These are phyloP conservation scores for Fraxinus baroniana DNA, from an alignment of 305 asterid species.

Conservation along the genomic window DNA sequence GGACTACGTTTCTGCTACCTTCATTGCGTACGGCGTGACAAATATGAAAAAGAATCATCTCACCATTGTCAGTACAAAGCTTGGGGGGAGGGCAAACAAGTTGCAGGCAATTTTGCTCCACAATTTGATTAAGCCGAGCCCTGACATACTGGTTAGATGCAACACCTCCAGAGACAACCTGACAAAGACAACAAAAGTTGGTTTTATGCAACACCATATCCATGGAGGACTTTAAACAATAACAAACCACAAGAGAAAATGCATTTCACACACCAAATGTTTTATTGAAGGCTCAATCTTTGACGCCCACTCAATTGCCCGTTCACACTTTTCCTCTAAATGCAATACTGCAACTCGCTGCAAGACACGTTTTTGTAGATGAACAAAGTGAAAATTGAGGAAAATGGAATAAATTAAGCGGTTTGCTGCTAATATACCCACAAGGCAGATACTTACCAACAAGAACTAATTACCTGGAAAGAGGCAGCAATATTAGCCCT, in stretches of 20 bases:
- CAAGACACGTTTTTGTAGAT: slow-evolving; percentile 17
- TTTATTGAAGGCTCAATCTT: slow-evolving; percentile 79
- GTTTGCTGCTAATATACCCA: background rate
- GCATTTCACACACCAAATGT: slow-evolving; percentile 56
- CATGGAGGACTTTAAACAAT: background rate
- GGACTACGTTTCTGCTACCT: background rate
- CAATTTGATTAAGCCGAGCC: slow-evolving; percentile 61
- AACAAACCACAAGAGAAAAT: background rate
- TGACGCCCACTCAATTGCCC: slow-evolving; percentile 89
- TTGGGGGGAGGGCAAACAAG: slow-evolving; percentile 97
- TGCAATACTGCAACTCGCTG: slow-evolving; percentile 92
- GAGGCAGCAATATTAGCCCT: slow-evolving; percentile 98
- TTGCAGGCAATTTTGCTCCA: slow-evolving; percentile 54
- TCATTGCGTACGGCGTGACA: slow-evolving; percentile 1
- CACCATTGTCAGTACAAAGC: slow-evolving; percentile 94
- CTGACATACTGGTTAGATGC: slow-evolving; percentile 87
- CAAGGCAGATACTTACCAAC: background rate
- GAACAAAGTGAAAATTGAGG: background rate
- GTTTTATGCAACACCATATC: slow-evolving; percentile 18
- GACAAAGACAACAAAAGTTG: slow-evolving; percentile 19
- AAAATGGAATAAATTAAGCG: slow-evolving; percentile 6
- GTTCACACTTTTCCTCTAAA: slow-evolving; percentile 83
- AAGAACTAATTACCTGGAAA: slow-evolving; percentile 62
- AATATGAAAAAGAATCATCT: slow-evolving; percentile 14
- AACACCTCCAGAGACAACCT: slow-evolving; percentile 98